Evolutionary conservation across 768 basidiomycete genomes (phyloP).

Genomic region (Lentinus tigrinus): DNA sequence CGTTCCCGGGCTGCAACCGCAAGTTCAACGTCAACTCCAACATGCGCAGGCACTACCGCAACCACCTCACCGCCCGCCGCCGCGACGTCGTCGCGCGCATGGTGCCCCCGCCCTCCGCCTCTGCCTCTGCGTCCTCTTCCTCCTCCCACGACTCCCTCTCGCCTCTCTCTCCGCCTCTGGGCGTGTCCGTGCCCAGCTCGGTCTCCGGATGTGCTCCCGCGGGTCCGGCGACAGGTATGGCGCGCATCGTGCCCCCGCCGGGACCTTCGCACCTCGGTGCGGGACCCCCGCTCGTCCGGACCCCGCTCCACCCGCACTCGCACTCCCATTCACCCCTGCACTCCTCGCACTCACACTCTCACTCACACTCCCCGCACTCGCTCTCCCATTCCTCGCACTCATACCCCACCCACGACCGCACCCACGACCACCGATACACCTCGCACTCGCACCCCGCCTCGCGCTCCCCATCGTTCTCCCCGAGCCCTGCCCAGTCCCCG

Average conservation of each 20-base stretch:
- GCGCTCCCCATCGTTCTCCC: constrained; percentile 1
- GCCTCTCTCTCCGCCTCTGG: no score
- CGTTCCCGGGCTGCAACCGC: constrained; percentile 70
- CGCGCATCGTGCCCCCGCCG: no score
- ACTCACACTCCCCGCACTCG: not conserved
- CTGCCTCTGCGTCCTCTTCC: not conserved
- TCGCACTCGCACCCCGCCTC: constrained; percentile 7
- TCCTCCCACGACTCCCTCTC: not conserved
- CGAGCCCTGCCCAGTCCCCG: not conserved
- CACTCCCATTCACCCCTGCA: not conserved
- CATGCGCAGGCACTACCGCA: constrained; percentile 78
- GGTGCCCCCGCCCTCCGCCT: constrained; percentile 5
- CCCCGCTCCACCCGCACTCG: not conserved
- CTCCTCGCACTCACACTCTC: not conserved
- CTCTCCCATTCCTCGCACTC: not conserved
- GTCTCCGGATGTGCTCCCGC: not conserved
- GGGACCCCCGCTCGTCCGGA: not conserved
- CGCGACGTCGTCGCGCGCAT: constrained; percentile 12
- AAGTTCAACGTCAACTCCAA: constrained; percentile 85
- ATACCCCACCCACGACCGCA: no score
- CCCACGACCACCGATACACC: no score
- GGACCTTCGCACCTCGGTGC: no score
- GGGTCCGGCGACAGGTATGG: no score
- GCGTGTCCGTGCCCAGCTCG: not conserved
- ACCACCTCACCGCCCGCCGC: constrained; percentile 40